A percentile compares a stretch with the other conserved stretches of the same genome.
Conservation (phyloP, 495 filamentous ascomycete genomes). For the Talaromyces borbonicus region DNA sequence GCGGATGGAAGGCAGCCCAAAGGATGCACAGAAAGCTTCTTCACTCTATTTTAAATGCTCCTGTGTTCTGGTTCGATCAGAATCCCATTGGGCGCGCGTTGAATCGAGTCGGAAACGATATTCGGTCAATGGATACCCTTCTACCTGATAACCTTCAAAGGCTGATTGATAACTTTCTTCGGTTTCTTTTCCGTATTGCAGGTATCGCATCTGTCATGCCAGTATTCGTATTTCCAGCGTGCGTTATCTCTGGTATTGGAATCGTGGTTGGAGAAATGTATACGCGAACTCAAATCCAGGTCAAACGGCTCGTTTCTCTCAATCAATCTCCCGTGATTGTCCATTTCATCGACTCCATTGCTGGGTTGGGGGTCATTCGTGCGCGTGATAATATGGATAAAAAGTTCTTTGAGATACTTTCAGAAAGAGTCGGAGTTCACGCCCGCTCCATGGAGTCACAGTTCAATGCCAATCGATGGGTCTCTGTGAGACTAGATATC, state of each 20-base stretch:
- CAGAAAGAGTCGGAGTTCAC: constrained; percentile 29
- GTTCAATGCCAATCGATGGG: constrained; percentile 43
- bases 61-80: constrained; percentile 83
- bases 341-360: constrained; percentile 40
- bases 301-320: constrained; percentile 33
- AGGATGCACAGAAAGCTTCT: constrained; percentile 57
- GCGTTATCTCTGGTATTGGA: constrained; percentile 29
- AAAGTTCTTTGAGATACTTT: constrained; percentile 31
- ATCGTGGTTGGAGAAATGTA: constrained; percentile 39
- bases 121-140: constrained; percentile 55
- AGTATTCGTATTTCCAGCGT: constrained; percentile 36
- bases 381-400: constrained; percentile 34
- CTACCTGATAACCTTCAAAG: constrained; percentile 30
- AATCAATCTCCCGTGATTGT: constrained; percentile 40
- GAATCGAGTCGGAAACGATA: constrained; percentile 63
- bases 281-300: constrained; percentile 34
- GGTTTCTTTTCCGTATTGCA: constrained; percentile 31
- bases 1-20: constrained; percentile 36
- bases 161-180: constrained; percentile 26
- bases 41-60: constrained; percentile 60
- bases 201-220: constrained; percentile 41
- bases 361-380: constrained; percentile 38
- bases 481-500: constrained; percentile 37
- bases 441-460: constrained; percentile 31
- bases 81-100: constrained; percentile 84